Conservation (phyloP, 2,329 filamentous ascomycete genomes). For the Paraphaeosphaeria sporulosa region DNA sequence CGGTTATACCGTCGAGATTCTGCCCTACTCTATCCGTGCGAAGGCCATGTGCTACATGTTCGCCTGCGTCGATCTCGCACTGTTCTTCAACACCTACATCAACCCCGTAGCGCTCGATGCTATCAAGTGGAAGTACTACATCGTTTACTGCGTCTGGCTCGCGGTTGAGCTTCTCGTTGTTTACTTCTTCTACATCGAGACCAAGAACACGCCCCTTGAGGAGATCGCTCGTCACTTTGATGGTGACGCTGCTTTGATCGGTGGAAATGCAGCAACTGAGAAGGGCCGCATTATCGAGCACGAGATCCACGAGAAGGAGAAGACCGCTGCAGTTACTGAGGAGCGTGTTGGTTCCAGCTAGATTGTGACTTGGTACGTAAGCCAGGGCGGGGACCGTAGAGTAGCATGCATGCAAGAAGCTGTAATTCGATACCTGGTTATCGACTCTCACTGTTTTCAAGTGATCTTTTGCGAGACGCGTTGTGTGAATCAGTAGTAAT, state of each 20-base stretch:
- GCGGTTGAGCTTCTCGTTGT: slow-evolving; percentile 42
- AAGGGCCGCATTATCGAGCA: slow-evolving; percentile 35
- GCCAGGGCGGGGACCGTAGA: neutral
- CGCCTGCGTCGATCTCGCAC: slow-evolving; percentile 54
- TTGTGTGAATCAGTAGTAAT: too few relatives aligned
- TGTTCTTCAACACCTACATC: slow-evolving; percentile 55
- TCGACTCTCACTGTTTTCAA: neutral
- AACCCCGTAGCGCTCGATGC: slow-evolving; percentile 52
- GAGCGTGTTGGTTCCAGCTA: slow-evolving; percentile 17
- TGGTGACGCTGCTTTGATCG: slow-evolving; percentile 48
- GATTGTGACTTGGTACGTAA: neutral
- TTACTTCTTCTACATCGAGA: slow-evolving; percentile 38
- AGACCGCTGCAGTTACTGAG: slow-evolving; percentile 22
- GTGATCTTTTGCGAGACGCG: neutral
- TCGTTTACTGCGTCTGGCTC: slow-evolving; percentile 50
- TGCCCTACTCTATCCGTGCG: slow-evolving; percentile 58
- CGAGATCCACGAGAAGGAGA: slow-evolving; percentile 29
- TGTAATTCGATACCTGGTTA: neutral
- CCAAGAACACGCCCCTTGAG: slow-evolving; percentile 34
- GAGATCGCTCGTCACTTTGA: slow-evolving; percentile 36
- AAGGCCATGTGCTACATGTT: slow-evolving; percentile 59
- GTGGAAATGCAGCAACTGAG: slow-evolving; percentile 45
- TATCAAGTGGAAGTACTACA: slow-evolving; percentile 55
- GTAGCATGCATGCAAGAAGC: neutral
- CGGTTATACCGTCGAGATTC: slow-evolving; percentile 60